Conservation (phyloP, 2,329 filamentous ascomycete species). For the Fusarium sp. region DNA sequence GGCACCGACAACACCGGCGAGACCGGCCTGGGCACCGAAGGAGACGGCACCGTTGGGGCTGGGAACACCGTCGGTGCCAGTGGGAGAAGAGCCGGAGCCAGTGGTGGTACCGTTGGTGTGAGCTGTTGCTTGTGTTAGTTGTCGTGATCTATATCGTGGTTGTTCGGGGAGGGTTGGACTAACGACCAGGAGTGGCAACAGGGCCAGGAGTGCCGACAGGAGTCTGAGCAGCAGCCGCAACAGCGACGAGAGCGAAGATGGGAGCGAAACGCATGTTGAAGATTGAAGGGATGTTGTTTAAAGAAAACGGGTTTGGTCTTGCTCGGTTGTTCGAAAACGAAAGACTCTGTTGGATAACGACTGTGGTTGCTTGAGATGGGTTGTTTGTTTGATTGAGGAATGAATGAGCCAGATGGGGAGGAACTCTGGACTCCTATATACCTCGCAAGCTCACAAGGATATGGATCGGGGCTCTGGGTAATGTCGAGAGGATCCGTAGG, state of each 20-base stretch:
- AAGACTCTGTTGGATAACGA: constrained; percentile 28
- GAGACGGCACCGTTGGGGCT: constrained; percentile 34
- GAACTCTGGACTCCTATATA: constrained; percentile 33
- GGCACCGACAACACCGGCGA: constrained; percentile 39
- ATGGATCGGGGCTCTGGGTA: constrained; percentile 20
- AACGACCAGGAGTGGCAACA: constrained; percentile 29
- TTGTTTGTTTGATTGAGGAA: constrained; percentile 13
- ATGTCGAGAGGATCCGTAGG: neutral
- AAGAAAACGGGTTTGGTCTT: constrained; percentile 10
- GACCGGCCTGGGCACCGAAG: constrained; percentile 34
- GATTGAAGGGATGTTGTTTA: constrained; percentile 13
- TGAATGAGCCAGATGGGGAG: constrained; percentile 21
- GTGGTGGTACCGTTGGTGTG: constrained; percentile 32
- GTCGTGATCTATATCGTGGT: constrained; percentile 2
- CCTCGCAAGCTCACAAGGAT: constrained; percentile 18
- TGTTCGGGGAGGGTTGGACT: constrained; percentile 28
- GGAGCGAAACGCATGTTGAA: constrained; percentile 43
- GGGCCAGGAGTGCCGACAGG: constrained; percentile 35
- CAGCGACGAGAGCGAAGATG: constrained; percentile 43
- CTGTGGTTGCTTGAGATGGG: constrained; percentile 22
- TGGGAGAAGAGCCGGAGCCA: constrained; percentile 17
- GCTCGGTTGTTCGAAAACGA: constrained; percentile 23
- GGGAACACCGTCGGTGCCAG: constrained; percentile 2
- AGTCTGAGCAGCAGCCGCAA: constrained; percentile 36
- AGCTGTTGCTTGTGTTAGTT: constrained; percentile 22